Evolutionary conservation across 2,329 filamentous ascomycete species (phyloP), one percentile per base, ranked within the genome.

Genomic region (Paraphoma sp.): DNA sequence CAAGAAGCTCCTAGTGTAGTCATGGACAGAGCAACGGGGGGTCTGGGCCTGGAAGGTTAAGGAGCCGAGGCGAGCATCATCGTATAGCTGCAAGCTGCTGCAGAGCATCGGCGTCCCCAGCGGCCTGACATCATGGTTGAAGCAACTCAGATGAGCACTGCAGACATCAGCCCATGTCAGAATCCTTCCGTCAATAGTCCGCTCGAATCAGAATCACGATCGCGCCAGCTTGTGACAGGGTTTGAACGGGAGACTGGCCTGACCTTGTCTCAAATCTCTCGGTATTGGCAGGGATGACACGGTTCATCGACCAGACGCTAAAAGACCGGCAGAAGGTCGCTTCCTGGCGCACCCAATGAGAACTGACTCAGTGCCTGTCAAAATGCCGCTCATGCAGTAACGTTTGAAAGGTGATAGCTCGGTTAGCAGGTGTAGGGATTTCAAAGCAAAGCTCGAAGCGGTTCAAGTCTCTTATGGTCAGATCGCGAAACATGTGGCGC

Each of bases 361-460:
- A 51, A 45, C 11, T 14, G n/a, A 48, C 18, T 23, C 28, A 42
- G 51, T 42, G 62, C 60, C 58, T 70, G 64, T 69, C 67, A 70
- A 56, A 66, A 67, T 65, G 65, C 63, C 72, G 72, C 72, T 76
- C 74, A 74, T 76, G 73, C 73, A 74, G 68, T 71, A 66, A 74
- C 72, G 72, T 74, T 36, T 76, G 62, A 54, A 55, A 64, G 59
- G 53, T 66, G 59, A 66, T 57, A 52, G 63, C 67, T 74, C 71
- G 72, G 70, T 70, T 73, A 70, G 67, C 69, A 57, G n/a, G 58
- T 57, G 48, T 54, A 49, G 58, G 57, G 62, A 73, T 74, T 76
- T 71, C 68, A 73, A 71, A 73, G 67, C 69, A 72, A 43, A 59
- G 50, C 49, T 36, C 14, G 33, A 36, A 36, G 33, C 33, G 33